Evolutionary conservation across 2,329 filamentous ascomycete genomes (phyloP).

Genomic region (Fusarium odoratissimum): DNA sequence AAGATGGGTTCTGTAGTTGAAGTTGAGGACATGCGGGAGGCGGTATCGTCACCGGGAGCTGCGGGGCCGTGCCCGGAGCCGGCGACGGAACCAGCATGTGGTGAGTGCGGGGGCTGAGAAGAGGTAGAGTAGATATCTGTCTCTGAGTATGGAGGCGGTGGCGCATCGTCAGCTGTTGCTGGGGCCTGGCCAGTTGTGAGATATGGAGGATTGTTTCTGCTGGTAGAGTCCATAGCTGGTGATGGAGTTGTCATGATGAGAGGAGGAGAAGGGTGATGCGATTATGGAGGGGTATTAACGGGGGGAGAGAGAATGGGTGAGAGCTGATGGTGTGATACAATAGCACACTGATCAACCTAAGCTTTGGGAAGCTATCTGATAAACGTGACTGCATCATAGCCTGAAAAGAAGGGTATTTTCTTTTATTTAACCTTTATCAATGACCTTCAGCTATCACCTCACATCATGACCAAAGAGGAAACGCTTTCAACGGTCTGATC

Average conservation of each 20-base stretch:
- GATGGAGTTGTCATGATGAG: conserved; percentile 35
- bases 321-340: background rate
- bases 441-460: background rate
- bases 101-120: conserved; percentile 41
- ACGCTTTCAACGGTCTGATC: background rate
- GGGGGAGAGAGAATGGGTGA: background rate
- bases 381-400: background rate
- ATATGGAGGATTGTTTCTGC: conserved; percentile 11
- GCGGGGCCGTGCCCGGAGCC: conserved; percentile 39
- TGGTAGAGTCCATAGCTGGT: conserved; percentile 23
- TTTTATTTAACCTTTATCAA: conserved; percentile 21
- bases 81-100: conserved; percentile 36
- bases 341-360: background rate
- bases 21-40: conserved; percentile 54
- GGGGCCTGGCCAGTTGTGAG: conserved; percentile 23
- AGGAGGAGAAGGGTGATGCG: background rate
- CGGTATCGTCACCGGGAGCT: conserved; percentile 51
- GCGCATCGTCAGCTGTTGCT: conserved; percentile 50
- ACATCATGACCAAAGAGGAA: background rate
- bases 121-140: conserved; percentile 66
- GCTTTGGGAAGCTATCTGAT: background rate
- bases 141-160: conserved; percentile 68
- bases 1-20: conserved; percentile 60
- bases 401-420: background rate
- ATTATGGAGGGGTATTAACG: conserved; percentile 2